Evolutionary conservation across 345 rosid genomes (phyloP), one percentile per base, ranked within the genome.

Genomic region (Pistacia atlantica): DNA sequence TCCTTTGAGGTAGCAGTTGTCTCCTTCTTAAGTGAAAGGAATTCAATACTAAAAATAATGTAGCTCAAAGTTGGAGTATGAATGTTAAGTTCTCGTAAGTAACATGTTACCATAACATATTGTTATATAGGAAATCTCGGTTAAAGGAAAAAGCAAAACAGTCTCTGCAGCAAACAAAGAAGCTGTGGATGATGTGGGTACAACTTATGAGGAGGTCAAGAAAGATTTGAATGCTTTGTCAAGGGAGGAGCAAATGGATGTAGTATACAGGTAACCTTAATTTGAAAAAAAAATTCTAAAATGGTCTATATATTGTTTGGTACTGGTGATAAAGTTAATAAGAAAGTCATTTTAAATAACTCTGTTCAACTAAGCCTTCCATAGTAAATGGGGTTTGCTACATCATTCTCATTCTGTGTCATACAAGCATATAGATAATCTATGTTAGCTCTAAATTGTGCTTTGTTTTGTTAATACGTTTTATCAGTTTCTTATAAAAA

Each of bases 171-270:
- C 69, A 17, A 75, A 59, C 52, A 78, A 79, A 78, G 90, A 82
- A 62, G 56, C 74, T 13, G 74, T 73, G 25, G 87, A 77, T 77
- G 83, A 76, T 22, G 17, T 61, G 25, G 86, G 35, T 52, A 75
- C 83, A 72, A 64, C 81, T 72, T 82, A 84, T 76, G 89, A 85
- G 85, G 82, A 83, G 87, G 84, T 90, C 52, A 84, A 85, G 84
- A 95, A 89, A 79, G 97, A 93, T 86, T 73, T 89, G 54, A 86
- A 85, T 88, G 87, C 92, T 72, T 84, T 95, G 83, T 88, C 99
- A 11, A 88, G 74, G 83, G 88, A 95, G 81, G 98, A 93, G 83
- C 94, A 93, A 82, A 93, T 93, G 94, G 91, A 95, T 71, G 90
- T 89, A 76, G 91, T 92, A 9, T 87, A 86, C 54, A 91, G 98